These are phyloP conservation scores for Radiomyces spectabilis DNA, from an alignment of 192 early-diverging fungal genomes.

Conservation along the genomic window DNA sequence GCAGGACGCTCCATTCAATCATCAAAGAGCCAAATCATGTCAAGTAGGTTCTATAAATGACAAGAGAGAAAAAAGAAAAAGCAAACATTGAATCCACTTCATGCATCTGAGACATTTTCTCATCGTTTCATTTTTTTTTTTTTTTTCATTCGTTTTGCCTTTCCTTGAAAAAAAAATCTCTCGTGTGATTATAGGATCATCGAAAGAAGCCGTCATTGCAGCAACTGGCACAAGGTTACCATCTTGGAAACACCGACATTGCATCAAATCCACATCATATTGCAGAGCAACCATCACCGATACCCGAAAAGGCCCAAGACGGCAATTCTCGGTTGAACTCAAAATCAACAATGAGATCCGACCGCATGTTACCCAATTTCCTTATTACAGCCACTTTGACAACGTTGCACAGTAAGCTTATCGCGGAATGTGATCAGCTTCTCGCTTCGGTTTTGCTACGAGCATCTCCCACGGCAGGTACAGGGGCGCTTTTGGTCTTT, in stretches of 20 bases:
- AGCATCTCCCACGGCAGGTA: neutral
- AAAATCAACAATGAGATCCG: too few relatives aligned
- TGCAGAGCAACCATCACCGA: too few relatives aligned
- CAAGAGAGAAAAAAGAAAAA: neutral
- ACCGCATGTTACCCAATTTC: too few relatives aligned
- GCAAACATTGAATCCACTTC: too few relatives aligned
- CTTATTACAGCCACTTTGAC: constrained; percentile 28
- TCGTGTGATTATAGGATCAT: too few relatives aligned
- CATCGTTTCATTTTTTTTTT: neutral
- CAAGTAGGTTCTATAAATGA: constrained; percentile 5
- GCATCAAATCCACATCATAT: neutral
- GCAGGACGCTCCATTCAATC: constrained; percentile 7
- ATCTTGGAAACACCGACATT: neutral
- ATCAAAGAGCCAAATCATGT: constrained; percentile 17
- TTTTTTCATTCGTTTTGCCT: neutral
- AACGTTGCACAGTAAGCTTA: constrained; percentile 19
- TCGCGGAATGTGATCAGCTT: constrained; percentile 15
- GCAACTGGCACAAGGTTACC: constrained; percentile 10
- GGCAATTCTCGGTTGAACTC: too few relatives aligned
- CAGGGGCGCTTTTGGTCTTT: neutral
- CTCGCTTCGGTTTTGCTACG: constrained; percentile 4
- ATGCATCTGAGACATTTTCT: too few relatives aligned
- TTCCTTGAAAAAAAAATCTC: too few relatives aligned
- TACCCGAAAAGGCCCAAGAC: too few relatives aligned
- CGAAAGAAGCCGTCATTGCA: constrained; percentile 9